Conservation (phyloP, 352 stramenopile genomes). For the Phytophthora fragariae region DNA sequence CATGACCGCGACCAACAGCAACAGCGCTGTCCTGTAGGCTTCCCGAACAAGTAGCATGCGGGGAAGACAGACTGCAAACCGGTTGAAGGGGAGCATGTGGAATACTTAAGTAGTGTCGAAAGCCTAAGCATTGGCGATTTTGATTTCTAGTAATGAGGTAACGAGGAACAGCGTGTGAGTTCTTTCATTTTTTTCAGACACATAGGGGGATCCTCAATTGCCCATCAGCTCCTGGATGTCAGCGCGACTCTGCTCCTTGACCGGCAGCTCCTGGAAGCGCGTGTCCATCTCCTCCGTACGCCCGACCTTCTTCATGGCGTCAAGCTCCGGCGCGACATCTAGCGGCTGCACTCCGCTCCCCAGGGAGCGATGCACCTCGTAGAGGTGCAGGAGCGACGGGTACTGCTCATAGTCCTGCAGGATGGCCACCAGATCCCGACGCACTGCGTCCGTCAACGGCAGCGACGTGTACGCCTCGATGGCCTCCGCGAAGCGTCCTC, state of each 20-base stretch:
- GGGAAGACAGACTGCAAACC: constrained; percentile 16
- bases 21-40: constrained; percentile 53
- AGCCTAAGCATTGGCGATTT: constrained; percentile 16
- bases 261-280: constrained; percentile 55
- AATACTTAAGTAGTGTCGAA: constrained; percentile 26
- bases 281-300: constrained; percentile 56
- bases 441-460: constrained; percentile 37
- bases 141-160: constrained; percentile 22
- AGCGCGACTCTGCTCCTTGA: constrained; percentile 49
- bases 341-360: constrained; percentile 35
- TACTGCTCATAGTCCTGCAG: constrained; percentile 70
- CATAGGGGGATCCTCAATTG: too few species aligned
- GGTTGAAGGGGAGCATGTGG: constrained; percentile 19
- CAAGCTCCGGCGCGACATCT: constrained; percentile 55
- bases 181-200: constrained; percentile 21
- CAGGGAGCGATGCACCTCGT: constrained; percentile 49
- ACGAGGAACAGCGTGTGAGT: constrained; percentile 19
- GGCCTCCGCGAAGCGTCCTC: constrained; percentile 63
- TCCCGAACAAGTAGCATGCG: neutral
- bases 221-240: constrained; percentile 64
- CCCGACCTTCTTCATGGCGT: constrained; percentile 54
- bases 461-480: constrained; percentile 60
- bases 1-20: constrained; percentile 58
- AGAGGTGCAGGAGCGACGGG: constrained; percentile 53
- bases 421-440: constrained; percentile 43